Conservation (phyloP, 2,329 filamentous ascomycete species). For the Hypomyces rosellus region DNA sequence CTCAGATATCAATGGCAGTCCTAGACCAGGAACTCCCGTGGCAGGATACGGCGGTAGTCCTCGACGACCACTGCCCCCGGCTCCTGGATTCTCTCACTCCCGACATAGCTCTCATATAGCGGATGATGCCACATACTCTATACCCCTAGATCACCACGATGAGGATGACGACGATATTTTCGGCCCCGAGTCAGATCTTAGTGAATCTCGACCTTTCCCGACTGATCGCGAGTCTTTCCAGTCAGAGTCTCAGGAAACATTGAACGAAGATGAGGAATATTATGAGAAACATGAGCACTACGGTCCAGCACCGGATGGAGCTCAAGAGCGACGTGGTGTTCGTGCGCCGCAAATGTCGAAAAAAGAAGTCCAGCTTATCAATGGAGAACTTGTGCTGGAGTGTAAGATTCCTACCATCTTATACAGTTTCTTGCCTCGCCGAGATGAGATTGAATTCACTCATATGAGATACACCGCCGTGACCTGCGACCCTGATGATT, state of each 20-base stretch:
- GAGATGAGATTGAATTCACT: conserved; percentile 93
- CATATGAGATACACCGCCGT: conserved; percentile 98
- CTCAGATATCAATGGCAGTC: conserved; percentile 80
- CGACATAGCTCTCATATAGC: conserved; percentile 46
- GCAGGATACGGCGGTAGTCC: conserved; percentile 85
- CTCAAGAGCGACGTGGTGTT: conserved; percentile 81
- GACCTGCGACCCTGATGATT: conserved; percentile 96
- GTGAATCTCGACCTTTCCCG: conserved; percentile 44
- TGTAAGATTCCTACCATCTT: conserved; percentile 99
- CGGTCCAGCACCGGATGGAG: conserved; percentile 77
- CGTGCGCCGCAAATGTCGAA: conserved; percentile 81
- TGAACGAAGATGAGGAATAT: conserved; percentile 40
- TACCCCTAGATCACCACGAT: conserved; percentile 51
- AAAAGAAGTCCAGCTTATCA: conserved; percentile 93
- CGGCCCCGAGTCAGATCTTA: conserved; percentile 51
- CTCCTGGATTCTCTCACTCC: conserved; percentile 69
- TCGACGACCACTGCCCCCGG: conserved; percentile 77
- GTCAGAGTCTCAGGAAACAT: conserved; percentile 46
- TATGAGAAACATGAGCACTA: conserved; percentile 68
- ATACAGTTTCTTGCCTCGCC: conserved; percentile 89
- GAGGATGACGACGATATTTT: conserved; percentile 66
- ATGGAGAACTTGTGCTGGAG: conserved; percentile 93
- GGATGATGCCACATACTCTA: conserved; percentile 65
- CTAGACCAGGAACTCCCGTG: conserved; percentile 83
- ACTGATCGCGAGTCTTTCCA: conserved; percentile 52